phyloP scores from a whole-genome alignment of 78 protist genomes.

The Dictyostelium brefeldianum region DNA sequence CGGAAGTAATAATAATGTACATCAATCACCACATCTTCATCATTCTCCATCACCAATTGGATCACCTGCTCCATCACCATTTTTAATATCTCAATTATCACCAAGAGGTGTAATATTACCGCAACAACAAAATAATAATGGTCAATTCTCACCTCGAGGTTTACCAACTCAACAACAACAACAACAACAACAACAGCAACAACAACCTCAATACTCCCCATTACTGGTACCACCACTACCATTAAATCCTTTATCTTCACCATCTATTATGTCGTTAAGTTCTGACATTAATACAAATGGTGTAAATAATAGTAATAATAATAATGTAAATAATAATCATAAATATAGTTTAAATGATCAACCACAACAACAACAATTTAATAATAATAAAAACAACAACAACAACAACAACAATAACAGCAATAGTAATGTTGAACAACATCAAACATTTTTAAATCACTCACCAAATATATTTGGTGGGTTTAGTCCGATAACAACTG shows the following conservation, averaged over 20 bases:
- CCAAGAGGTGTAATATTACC: neutral
- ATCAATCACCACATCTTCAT: slow-evolving; percentile 4
- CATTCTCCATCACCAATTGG: slow-evolving; percentile 11
- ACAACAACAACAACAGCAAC: no score
- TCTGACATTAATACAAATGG: neutral
- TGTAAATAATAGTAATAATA: neutral
- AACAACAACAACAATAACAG: neutral
- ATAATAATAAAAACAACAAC: neutral
- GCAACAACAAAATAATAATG: neutral
- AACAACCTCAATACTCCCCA: neutral
- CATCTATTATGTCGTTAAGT: neutral
- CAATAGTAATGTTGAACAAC: neutral
- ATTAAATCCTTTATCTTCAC: slow-evolving; percentile 19
- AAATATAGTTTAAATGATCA: neutral
- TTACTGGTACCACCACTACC: slow-evolving; percentile 29
- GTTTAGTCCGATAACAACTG: neutral
- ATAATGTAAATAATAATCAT: neutral
- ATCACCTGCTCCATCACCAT: slow-evolving; percentile 14
- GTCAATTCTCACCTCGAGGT: neutral
- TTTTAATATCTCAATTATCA: neutral
- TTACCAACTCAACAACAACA: neutral
- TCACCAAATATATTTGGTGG: slow-evolving; percentile 13
- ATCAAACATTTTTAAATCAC: slow-evolving; percentile 1
- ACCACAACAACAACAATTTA: neutral
- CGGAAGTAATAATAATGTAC: neutral